phyloP scores from a whole-genome alignment of 768 basidiomycete genomes.

The Lyophyllum atratum region DNA sequence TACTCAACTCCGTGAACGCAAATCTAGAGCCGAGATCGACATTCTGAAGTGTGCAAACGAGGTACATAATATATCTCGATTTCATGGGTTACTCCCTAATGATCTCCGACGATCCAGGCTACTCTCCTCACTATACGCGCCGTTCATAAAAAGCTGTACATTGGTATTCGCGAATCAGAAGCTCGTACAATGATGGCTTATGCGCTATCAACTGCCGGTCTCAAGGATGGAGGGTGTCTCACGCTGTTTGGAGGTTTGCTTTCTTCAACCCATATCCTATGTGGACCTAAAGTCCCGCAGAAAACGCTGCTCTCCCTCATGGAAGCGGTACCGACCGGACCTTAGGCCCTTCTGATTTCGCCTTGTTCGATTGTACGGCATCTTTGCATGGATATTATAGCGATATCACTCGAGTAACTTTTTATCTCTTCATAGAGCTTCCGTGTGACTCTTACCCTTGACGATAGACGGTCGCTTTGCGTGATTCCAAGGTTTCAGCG shows the following conservation, averaged over 20 bases:
- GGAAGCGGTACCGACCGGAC: conserved; percentile 72
- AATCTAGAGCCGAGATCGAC: conserved; percentile 68
- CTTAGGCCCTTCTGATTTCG: conserved; percentile 59
- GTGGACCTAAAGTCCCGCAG: conserved; percentile 36
- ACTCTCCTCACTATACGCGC: conserved; percentile 74
- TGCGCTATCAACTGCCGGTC: conserved; percentile 59
- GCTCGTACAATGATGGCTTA: conserved; percentile 57
- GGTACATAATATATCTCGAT: conserved; percentile 42
- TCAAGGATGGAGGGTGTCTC: conserved; percentile 58
- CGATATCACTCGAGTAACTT: conserved; percentile 73
- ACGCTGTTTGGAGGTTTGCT: conserved; percentile 78
- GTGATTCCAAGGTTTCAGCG: conserved; percentile 52
- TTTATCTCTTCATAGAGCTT: background rate
- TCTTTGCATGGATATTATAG: conserved; percentile 73
- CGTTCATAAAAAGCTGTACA: conserved; percentile 56
- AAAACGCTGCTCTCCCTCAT: conserved; percentile 86
- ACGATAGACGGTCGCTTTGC: conserved; percentile 64
- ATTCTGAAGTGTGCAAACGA: conserved; percentile 81
- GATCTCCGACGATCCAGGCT: conserved; percentile 44
- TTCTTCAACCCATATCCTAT: background rate
- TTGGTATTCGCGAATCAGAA: conserved; percentile 79
- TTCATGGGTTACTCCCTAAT: background rate
- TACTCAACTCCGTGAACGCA: conserved; percentile 68
- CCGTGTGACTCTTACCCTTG: conserved; percentile 1
- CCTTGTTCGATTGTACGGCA: conserved; percentile 76